phyloP scores from a whole-genome alignment of 2,329 filamentous ascomycete genomes.

The Colletotrichum sp. region DNA sequence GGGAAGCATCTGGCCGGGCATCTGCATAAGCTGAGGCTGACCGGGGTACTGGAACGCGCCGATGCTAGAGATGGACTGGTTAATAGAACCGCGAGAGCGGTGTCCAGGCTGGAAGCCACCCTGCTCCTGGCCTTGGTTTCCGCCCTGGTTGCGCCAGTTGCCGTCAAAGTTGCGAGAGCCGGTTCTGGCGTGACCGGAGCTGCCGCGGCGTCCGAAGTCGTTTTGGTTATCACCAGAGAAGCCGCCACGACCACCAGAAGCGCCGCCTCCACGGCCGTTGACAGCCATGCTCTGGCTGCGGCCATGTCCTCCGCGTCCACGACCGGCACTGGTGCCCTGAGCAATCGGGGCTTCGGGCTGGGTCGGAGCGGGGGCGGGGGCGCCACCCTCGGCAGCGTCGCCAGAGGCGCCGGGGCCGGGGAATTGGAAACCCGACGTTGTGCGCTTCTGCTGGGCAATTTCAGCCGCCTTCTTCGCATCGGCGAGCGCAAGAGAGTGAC shows the following conservation, averaged over 20 bases:
- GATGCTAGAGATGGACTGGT: slow-evolving; percentile 77
- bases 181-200: slow-evolving; percentile 74
- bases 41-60: slow-evolving; percentile 88
- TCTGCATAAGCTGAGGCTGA: slow-evolving; percentile 86
- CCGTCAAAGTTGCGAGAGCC: slow-evolving; percentile 95
- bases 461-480: slow-evolving; percentile 99
- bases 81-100: slow-evolving; percentile 83
- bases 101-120: slow-evolving; percentile 91
- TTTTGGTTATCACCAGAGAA: slow-evolving; percentile 57
- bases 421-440: slow-evolving; percentile 93
- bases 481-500: slow-evolving; percentile 91
- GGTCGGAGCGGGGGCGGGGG: slow-evolving; percentile 31
- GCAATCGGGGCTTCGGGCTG: slow-evolving; percentile 41
- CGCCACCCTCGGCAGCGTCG: slow-evolving; percentile 59
- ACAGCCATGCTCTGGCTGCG: slow-evolving; percentile 93
- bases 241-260: slow-evolving; percentile 64
- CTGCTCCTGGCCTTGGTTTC: slow-evolving; percentile 74
- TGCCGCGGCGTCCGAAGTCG: slow-evolving; percentile 73
- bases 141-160: slow-evolving; percentile 89
- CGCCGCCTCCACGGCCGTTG: slow-evolving; percentile 61
- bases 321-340: slow-evolving; percentile 50
- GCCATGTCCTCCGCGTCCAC: slow-evolving; percentile 66
- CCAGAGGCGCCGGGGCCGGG: slow-evolving; percentile 75
- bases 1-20: slow-evolving; percentile 86
- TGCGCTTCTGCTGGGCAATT: slow-evolving; percentile 94